Percentiles rank a stretch among this genome's conserved stretches.
Evolutionary conservation across 2,329 filamentous ascomycete genomes (phyloP).

Genomic region (Trichoderma simmonsii): DNA sequence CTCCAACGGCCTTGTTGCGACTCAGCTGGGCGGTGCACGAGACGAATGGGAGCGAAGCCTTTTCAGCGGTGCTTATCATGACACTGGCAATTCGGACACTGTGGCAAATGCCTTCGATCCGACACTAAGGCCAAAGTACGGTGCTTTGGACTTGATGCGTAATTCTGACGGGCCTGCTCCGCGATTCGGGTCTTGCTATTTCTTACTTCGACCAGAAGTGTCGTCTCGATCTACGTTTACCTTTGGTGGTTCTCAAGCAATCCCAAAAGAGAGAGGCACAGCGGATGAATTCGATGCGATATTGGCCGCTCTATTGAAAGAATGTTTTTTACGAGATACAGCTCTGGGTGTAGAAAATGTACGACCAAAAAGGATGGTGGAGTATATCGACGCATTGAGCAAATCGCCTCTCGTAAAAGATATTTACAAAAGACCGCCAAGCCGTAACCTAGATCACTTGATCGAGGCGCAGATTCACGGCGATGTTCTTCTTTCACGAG

Average conservation of each 20-base stretch:
- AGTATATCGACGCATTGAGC: conserved; percentile 7
- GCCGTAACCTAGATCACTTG: conserved; percentile 23
- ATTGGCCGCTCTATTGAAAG: conserved; percentile 22
- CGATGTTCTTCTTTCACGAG: conserved; percentile 20
- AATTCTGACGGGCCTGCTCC: conserved; percentile 22
- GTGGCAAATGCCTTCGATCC: background rate
- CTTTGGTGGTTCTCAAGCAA: conserved; percentile 22
- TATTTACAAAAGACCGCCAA: background rate
- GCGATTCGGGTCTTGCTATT: conserved; percentile 24
- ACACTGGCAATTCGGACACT: background rate
- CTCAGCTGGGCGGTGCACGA: conserved; percentile 13
- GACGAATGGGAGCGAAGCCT: conserved; percentile 20
- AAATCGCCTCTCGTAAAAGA: background rate
- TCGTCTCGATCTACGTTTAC: conserved; percentile 22
- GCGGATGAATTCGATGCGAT: conserved; percentile 21
- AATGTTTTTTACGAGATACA: conserved; percentile 23
- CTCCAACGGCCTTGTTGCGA: conserved; percentile 23
- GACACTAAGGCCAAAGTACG: conserved; percentile 22
- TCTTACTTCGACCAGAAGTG: conserved; percentile 20
- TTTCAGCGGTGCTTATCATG: conserved; percentile 16
- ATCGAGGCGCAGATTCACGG: conserved; percentile 25
- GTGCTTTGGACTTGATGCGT: conserved; percentile 23
- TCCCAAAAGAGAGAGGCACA: conserved; percentile 21
- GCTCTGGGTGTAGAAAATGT: conserved; percentile 19
- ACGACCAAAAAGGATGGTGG: conserved; percentile 17